phyloP scores from a whole-genome alignment of 2,329 filamentous ascomycete genomes.

The Arachnopeziza araneosa region DNA sequence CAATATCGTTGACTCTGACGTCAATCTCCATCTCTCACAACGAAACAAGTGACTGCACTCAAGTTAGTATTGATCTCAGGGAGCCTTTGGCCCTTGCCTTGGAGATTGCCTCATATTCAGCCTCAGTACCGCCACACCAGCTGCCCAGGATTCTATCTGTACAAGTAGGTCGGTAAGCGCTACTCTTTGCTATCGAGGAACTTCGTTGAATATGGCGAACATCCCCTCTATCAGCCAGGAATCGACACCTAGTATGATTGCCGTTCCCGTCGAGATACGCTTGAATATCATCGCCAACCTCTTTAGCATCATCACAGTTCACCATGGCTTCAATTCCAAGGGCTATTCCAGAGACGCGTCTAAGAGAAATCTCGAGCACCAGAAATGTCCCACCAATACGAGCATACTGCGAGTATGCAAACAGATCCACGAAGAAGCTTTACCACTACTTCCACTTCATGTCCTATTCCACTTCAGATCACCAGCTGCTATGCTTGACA shows the following conservation, averaged over 20 bases:
- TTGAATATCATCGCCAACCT: not conserved
- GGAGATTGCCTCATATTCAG: not conserved
- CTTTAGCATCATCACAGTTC: not conserved
- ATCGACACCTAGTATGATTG: not conserved
- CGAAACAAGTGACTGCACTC: no score
- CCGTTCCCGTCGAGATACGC: not conserved
- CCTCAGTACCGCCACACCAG: not conserved
- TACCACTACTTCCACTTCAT: not conserved
- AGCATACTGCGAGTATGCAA: not conserved
- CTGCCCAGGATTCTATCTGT: not conserved
- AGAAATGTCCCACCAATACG: not conserved
- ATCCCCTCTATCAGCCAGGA: not conserved
- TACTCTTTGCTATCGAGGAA: not conserved
- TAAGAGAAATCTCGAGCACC: not conserved
- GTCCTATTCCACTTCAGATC: not conserved
- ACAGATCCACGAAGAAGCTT: not conserved
- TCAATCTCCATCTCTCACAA: no score
- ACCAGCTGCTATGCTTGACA: not conserved
- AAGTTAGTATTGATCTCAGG: no score
- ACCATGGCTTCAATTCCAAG: not conserved
- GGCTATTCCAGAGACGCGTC: not conserved
- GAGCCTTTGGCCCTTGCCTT: no score
- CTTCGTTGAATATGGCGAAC: not conserved
- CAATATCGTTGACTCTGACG: no score
- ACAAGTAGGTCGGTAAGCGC: not conserved